Percentiles rank a stretch among this genome's conserved stretches.
phyloP scores from a whole-genome alignment of 73 alveolate species.

The Paramecium caudatum region DNA sequence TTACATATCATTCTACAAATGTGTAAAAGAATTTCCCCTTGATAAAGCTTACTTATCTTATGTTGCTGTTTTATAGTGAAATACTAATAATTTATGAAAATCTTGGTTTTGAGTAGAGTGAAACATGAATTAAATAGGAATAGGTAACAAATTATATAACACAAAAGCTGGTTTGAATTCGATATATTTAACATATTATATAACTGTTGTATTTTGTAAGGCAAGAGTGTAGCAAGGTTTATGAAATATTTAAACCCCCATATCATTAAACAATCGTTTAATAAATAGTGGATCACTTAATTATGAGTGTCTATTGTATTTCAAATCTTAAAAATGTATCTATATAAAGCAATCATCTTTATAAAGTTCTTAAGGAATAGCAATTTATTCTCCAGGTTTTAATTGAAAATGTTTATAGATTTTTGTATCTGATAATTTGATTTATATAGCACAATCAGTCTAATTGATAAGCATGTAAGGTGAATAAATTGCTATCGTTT shows the following conservation, averaged over 20 bases:
- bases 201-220: not conserved
- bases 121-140: constrained; percentile 29
- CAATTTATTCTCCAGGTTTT: constrained; percentile 21
- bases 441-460: constrained; percentile 39
- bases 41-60: not conserved
- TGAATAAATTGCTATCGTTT: not conserved
- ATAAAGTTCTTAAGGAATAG: constrained; percentile 16
- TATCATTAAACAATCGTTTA: not conserved
- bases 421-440: not conserved
- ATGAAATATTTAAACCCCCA: not conserved
- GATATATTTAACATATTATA: not conserved
- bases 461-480: constrained; percentile 34
- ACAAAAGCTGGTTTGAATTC: constrained; percentile 46
- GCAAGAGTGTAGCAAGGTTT: constrained; percentile 17
- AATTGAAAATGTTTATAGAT: not conserved
- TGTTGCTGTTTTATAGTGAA: not conserved
- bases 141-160: constrained; percentile 43
- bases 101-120: not conserved
- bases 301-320: constrained; percentile 8
- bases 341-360: constrained; percentile 9
- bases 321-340: constrained; percentile 16
- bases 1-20: constrained; percentile 1
- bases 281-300: not conserved
- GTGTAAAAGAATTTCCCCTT: not conserved
- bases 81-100: not conserved